Conservation (phyloP, 2,329 filamentous ascomycete genomes). For the Achaetomium macrosporum region DNA sequence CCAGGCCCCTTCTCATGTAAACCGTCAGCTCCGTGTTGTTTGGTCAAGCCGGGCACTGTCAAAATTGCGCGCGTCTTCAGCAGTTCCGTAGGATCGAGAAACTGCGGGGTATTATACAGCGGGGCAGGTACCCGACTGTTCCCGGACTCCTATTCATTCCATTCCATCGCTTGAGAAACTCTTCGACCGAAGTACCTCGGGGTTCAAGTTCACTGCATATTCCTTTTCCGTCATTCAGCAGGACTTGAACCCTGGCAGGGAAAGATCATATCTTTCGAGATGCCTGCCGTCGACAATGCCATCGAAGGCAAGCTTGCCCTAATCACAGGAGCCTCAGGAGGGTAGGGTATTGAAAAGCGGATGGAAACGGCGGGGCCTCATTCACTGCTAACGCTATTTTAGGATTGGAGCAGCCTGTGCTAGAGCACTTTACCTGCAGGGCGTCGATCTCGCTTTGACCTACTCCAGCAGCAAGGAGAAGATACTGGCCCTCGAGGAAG, state of each 20-base stretch:
- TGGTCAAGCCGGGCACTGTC: not conserved
- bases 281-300: constrained; percentile 34
- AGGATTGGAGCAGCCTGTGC: constrained; percentile 59
- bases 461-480: constrained; percentile 47
- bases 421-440: constrained; percentile 45
- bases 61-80: not conserved
- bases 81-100: not conserved
- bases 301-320: constrained; percentile 50
- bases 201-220: no score
- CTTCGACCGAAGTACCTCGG: no score
- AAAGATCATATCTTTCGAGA: not conserved
- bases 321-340: constrained; percentile 56
- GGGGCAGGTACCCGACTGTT: constrained; percentile 13
- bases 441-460: constrained; percentile 52
- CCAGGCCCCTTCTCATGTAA: not conserved
- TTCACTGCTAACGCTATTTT: not conserved
- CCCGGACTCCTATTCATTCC: not conserved
- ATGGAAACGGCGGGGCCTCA: no score
- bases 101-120: constrained; percentile 1
- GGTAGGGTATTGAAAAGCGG: constrained; percentile 44
- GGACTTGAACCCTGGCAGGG: no score
- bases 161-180: no score
- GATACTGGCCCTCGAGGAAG: constrained; percentile 39
- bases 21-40: not conserved
- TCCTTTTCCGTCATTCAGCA: no score